Evolutionary conservation across 495 filamentous ascomycete genomes (phyloP).

Genomic region (Hypoxylon intermedium): DNA sequence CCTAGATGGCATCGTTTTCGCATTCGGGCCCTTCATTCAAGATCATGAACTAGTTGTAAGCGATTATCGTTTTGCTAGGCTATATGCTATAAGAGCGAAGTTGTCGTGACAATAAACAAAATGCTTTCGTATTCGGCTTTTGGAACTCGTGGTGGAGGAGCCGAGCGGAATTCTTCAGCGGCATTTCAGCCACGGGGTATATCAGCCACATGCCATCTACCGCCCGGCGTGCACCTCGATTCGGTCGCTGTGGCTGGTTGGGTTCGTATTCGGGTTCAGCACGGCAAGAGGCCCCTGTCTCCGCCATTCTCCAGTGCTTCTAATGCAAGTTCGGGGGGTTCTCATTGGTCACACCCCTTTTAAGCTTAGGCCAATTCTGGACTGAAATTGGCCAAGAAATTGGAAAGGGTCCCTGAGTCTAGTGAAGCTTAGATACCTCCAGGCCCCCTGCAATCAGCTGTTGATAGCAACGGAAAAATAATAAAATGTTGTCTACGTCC

Average conservation of each 20-base stretch:
- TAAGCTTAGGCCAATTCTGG: conserved; percentile 14
- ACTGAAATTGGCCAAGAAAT: conserved; percentile 33
- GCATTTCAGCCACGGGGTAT: conserved; percentile 10
- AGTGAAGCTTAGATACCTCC: too few relatives aligned
- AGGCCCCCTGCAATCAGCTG: conserved; percentile 24
- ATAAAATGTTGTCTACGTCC: conserved; percentile 26
- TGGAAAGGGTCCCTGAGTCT: conserved; percentile 7
- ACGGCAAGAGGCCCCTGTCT: too few relatives aligned
- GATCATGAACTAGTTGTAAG: background rate
- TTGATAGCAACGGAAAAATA: conserved; percentile 34
- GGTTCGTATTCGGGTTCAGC: conserved; percentile 46
- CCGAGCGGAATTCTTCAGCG: background rate
- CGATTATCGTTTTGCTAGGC: background rate
- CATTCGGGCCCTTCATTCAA: background rate
- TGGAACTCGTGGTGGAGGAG: background rate
- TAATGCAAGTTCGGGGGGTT: conserved; percentile 24
- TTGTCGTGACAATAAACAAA: background rate
- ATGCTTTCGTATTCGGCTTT: conserved; percentile 33
- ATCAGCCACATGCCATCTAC: background rate
- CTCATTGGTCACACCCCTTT: conserved; percentile 8
- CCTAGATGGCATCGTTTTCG: background rate
- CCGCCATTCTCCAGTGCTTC: conserved; percentile 3
- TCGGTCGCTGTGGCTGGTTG: conserved; percentile 41
- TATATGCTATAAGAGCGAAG: background rate
- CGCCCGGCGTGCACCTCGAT: too few relatives aligned